A percentile compares a stretch with the other conserved stretches of the same genome.
These are phyloP conservation scores for Coccomyxa subellipsoidea DNA, from an alignment of 163 green algal species.

Conservation along the genomic window DNA sequence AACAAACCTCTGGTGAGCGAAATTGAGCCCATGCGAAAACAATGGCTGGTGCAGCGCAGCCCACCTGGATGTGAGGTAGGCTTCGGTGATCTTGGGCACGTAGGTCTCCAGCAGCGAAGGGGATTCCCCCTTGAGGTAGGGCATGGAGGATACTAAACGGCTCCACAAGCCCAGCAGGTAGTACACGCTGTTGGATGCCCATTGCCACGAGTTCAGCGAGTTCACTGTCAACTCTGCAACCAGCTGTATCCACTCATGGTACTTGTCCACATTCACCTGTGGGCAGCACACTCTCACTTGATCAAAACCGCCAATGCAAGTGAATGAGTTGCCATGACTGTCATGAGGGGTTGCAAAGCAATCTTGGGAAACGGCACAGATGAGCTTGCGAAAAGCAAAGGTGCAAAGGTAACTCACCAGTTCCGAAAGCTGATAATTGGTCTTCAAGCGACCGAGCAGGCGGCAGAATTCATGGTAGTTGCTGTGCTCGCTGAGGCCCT, in stretches of 20 bases:
- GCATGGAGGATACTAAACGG: conserved; percentile 85
- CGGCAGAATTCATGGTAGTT: conserved; percentile 98
- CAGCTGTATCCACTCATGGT: conserved; percentile 89
- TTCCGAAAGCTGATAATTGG: conserved; percentile 96
- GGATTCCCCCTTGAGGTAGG: conserved; percentile 94
- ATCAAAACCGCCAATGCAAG: too few species aligned
- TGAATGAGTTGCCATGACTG: too few species aligned
- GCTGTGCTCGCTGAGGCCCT: conserved; percentile 79
- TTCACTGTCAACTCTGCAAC: conserved; percentile 91
- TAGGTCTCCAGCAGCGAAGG: conserved; percentile 87
- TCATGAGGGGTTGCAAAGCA: too few species aligned
- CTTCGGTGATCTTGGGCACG: conserved; percentile 86
- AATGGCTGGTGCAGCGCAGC: not conserved
- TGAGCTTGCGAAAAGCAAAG: not conserved
- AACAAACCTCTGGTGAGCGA: too few species aligned
- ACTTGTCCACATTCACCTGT: conserved; percentile 83
- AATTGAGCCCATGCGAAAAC: not conserved
- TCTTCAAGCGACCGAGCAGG: conserved; percentile 92
- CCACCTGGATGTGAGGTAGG: conserved; percentile 74
- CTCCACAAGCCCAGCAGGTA: conserved; percentile 95
- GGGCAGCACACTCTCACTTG: not conserved
- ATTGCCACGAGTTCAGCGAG: conserved; percentile 86
- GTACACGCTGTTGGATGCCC: conserved; percentile 78
- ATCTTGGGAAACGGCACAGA: too few species aligned
- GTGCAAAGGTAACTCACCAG: conserved; percentile 54